Evolutionary conservation across 257 asterid genomes (phyloP).

Genomic region (Fraxinus anomala): DNA sequence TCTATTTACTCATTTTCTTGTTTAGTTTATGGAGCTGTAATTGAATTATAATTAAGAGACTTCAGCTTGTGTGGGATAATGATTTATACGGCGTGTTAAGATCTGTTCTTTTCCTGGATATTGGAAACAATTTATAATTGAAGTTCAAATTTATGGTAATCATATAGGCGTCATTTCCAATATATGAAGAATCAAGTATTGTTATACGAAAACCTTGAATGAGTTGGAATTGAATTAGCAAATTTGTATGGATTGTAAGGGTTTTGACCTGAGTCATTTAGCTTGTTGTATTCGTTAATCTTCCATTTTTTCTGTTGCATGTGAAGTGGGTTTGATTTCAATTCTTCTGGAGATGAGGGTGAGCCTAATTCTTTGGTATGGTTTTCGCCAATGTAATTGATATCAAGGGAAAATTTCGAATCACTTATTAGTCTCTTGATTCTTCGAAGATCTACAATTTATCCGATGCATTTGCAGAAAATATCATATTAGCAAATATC

Average conservation of each 20-base stretch:
- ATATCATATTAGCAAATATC: not conserved
- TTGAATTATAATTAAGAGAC: not conserved
- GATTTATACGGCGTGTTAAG: not conserved
- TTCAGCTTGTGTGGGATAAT: not conserved
- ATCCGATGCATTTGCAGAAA: not conserved
- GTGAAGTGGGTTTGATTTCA: not conserved
- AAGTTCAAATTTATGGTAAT: not conserved
- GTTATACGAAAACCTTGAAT: not conserved
- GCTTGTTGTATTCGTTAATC: not conserved
- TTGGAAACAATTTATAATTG: not conserved
- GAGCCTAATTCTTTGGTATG: not conserved
- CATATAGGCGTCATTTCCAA: not conserved
- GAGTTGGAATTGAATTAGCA: not conserved
- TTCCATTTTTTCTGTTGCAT: not conserved
- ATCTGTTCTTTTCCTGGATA: not conserved
- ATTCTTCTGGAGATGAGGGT: not conserved
- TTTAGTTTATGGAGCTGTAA: not conserved
- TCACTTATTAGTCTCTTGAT: not conserved
- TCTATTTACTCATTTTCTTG: not conserved
- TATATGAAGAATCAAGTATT: not conserved
- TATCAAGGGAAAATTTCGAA: not conserved
- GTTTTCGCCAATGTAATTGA: not conserved
- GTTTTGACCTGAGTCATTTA: not conserved
- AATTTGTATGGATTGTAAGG: not conserved
- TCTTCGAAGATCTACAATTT: not conserved